These are phyloP conservation scores for Aspergillus jensenii DNA, from an alignment of 2,329 filamentous ascomycete species.

Conservation along the genomic window DNA sequence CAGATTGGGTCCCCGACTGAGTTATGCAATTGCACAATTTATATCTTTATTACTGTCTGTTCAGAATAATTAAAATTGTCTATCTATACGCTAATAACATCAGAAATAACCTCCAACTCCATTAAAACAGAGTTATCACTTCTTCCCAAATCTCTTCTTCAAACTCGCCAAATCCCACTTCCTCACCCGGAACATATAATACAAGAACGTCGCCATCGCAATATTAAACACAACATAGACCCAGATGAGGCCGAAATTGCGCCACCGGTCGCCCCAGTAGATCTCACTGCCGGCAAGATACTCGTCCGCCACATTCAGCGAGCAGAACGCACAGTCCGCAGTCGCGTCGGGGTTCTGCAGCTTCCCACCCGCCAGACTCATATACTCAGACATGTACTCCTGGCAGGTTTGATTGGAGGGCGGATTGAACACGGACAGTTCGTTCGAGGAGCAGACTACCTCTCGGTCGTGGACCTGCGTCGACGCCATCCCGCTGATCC, in stretches of 20 bases:
- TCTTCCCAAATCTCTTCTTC: too few species aligned
- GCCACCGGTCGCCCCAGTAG: constrained; percentile 61
- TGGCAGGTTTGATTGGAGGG: constrained; percentile 57
- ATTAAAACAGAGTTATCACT: too few species aligned
- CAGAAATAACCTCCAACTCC: too few species aligned
- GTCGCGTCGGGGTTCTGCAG: constrained; percentile 53
- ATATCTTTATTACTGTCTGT: too few species aligned
- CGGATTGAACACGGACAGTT: constrained; percentile 66
- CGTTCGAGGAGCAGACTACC: constrained; percentile 67
- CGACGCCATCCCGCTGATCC: constrained; percentile 64
- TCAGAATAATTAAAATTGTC: too few species aligned
- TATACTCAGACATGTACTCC: constrained; percentile 58
- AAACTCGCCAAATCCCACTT: background rate
- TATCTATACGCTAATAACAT: too few species aligned
- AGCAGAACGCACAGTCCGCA: constrained; percentile 52
- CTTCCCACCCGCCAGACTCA: constrained; percentile 52
- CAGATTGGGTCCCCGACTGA: too few species aligned
- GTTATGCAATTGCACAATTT: too few species aligned
- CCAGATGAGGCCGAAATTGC: constrained; percentile 66
- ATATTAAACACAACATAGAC: constrained; percentile 60
- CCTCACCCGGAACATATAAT: constrained; percentile 7
- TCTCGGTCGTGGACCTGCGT: constrained; percentile 66
- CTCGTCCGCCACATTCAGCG: constrained; percentile 36
- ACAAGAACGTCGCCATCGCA: constrained; percentile 48
- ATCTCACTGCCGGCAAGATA: constrained; percentile 46